phyloP scores from a whole-genome alignment of 768 basidiomycete genomes.

The Leccinum rimulosum region DNA sequence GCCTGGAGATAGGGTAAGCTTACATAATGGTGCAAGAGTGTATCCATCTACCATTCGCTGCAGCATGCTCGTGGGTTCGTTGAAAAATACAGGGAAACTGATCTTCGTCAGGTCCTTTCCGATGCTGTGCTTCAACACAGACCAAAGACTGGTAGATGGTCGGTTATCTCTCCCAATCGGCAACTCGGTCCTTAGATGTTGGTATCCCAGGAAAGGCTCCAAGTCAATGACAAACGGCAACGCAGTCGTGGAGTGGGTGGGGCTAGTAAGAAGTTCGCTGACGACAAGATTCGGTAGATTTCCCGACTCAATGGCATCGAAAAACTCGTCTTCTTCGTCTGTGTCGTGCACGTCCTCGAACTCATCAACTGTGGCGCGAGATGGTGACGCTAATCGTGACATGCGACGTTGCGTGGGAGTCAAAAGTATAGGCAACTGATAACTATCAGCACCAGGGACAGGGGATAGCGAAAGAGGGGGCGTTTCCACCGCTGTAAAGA shows the following conservation, averaged over 20 bases:
- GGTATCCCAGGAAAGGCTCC: constrained; percentile 66
- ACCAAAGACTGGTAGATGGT: constrained; percentile 90
- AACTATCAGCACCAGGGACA: not conserved
- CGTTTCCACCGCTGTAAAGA: constrained; percentile 25
- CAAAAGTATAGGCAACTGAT: constrained; percentile 11
- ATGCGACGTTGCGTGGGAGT: constrained; percentile 26
- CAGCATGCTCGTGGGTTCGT: constrained; percentile 94
- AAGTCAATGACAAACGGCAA: constrained; percentile 36
- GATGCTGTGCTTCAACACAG: constrained; percentile 90
- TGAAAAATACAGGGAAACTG: constrained; percentile 91
- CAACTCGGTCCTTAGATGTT: constrained; percentile 55
- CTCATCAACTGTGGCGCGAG: constrained; percentile 23
- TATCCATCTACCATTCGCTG: constrained; percentile 74
- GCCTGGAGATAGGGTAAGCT: constrained; percentile 40
- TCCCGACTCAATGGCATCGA: constrained; percentile 90
- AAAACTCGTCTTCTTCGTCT: constrained; percentile 94
- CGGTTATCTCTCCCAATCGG: constrained; percentile 71
- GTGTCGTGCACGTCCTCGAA: constrained; percentile 45
- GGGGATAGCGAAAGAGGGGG: constrained; percentile 12
- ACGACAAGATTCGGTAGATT: constrained; percentile 75
- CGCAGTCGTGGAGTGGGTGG: constrained; percentile 33
- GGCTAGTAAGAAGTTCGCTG: constrained; percentile 57
- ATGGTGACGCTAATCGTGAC: constrained; percentile 13
- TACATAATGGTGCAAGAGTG: not conserved
- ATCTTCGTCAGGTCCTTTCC: constrained; percentile 98